A percentile compares a stretch with the other conserved stretches of the same genome.
These are phyloP conservation scores for Xylaria sp. DNA, from an alignment of 495 filamentous ascomycete genomes.

Conservation along the genomic window DNA sequence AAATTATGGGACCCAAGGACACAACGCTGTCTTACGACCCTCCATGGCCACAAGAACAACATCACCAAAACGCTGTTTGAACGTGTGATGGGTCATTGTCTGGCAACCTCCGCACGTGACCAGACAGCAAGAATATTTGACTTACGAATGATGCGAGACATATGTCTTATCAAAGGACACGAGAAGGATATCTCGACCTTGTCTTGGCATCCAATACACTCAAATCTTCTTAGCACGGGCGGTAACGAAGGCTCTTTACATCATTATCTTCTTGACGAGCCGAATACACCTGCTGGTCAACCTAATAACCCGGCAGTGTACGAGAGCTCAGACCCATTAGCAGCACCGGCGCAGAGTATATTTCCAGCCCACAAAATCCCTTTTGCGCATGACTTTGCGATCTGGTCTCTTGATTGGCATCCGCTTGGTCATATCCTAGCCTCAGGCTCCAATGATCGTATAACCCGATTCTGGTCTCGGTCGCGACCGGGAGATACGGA, in stretches of 20 bases:
- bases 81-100: slow-evolving; percentile 75
- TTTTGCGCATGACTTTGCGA: slow-evolving; percentile 89
- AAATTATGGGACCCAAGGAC: slow-evolving; percentile 98
- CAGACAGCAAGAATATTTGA: slow-evolving; percentile 92
- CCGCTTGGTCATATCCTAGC: slow-evolving; percentile 94
- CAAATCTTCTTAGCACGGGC: slow-evolving; percentile 86
- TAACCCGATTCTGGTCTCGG: slow-evolving; percentile 95
- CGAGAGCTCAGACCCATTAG: slow-evolving; percentile 77
- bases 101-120: slow-evolving; percentile 92
- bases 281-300: slow-evolving; percentile 76
- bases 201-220: slow-evolving; percentile 92
- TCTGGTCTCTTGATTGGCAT: slow-evolving; percentile 98
- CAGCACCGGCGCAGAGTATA: slow-evolving; percentile 82
- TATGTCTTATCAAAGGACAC: slow-evolving; percentile 87
- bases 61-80: slow-evolving; percentile 91
- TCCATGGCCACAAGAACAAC: slow-evolving; percentile 97
- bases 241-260: slow-evolving; percentile 86
- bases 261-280: slow-evolving; percentile 93
- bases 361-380: slow-evolving; percentile 84
- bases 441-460: slow-evolving; percentile 98
- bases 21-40: slow-evolving; percentile 85
- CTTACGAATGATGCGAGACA: slow-evolving; percentile 97
- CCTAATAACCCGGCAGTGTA: slow-evolving; percentile 76
- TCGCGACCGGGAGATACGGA: slow-evolving; percentile 84
- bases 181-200: slow-evolving; percentile 95